Conservation (phyloP, 2,329 filamentous ascomycete genomes). For the Venturia carpophila region DNA sequence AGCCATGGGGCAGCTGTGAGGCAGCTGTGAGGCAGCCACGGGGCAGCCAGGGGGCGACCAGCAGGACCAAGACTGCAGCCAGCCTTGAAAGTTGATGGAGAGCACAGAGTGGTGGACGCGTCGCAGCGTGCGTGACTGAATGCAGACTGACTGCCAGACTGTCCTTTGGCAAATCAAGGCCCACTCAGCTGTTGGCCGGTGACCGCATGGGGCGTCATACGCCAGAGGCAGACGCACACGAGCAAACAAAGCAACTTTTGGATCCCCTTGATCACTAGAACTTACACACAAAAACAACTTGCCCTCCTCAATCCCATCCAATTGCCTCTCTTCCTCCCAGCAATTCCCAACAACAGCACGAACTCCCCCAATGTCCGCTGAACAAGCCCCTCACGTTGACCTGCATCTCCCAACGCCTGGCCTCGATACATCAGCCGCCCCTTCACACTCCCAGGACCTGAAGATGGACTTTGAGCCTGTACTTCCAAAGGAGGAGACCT, state of each 20-base stretch:
- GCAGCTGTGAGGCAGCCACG: neutral
- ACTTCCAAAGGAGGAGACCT: neutral
- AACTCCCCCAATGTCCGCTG: slow-evolving; percentile 4
- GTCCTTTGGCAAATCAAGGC: too few relatives aligned
- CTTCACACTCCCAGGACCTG: slow-evolving; percentile 3
- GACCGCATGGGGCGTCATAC: too few relatives aligned
- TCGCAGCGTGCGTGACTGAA: neutral
- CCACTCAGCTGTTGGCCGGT: too few relatives aligned
- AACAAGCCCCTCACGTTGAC: slow-evolving; percentile 14
- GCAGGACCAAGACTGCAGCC: neutral
- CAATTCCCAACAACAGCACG: neutral
- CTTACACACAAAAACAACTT: too few relatives aligned
- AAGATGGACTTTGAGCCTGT: slow-evolving; percentile 1
- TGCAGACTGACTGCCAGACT: too few relatives aligned
- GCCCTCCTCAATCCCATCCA: neutral
- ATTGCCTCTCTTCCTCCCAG: neutral
- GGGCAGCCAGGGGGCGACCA: neutral
- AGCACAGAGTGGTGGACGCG: neutral
- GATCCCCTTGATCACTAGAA: too few relatives aligned
- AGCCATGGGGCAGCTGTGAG: too few relatives aligned
- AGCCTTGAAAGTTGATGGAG: too few relatives aligned
- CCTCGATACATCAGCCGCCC: neutral
- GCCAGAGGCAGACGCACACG: too few relatives aligned
- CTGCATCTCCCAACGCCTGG: slow-evolving; percentile 12
- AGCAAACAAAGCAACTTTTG: too few relatives aligned